phyloP scores from a whole-genome alignment of 2,329 filamentous ascomycete genomes.

The Aureobasidium sp. region DNA sequence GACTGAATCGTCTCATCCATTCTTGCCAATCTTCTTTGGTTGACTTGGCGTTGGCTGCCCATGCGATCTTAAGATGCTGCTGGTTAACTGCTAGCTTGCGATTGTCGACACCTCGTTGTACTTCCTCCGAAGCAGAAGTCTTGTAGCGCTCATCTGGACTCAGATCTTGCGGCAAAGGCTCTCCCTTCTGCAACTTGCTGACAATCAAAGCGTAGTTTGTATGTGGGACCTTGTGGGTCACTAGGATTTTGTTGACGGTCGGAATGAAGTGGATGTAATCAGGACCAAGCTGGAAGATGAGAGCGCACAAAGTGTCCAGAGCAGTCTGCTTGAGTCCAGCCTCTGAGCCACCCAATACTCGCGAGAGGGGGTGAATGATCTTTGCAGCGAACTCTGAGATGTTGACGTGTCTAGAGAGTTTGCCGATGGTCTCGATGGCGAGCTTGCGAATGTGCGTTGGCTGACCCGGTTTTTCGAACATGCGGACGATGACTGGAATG shows the following conservation, averaged over 20 bases:
- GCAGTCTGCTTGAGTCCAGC: constrained; percentile 67
- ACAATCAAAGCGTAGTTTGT: constrained; percentile 92
- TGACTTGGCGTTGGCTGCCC: constrained; percentile 94
- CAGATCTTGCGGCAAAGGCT: constrained; percentile 85
- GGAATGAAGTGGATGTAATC: constrained; percentile 93
- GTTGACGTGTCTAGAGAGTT: constrained; percentile 91
- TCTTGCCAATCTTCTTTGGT: constrained; percentile 99
- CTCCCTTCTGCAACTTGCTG: constrained; percentile 86
- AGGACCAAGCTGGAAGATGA: constrained; percentile 91
- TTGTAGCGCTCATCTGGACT: constrained; percentile 77
- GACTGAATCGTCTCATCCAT: constrained; percentile 95
- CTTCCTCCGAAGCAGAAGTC: constrained; percentile 58
- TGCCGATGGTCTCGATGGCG: constrained; percentile 90
- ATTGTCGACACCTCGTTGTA: constrained; percentile 72
- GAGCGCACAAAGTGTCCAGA: constrained; percentile 84
- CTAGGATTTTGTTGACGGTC: constrained; percentile 79
- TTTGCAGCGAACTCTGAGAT: constrained; percentile 93
- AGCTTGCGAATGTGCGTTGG: constrained; percentile 71
- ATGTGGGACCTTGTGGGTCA: constrained; percentile 72
- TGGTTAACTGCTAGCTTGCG: constrained; percentile 98
- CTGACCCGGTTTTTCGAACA: constrained; percentile 84
- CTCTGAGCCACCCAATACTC: constrained; percentile 69
- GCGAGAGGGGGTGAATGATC: constrained; percentile 87
- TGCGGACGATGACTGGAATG: constrained; percentile 85
- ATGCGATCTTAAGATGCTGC: constrained; percentile 91